phyloP scores from a whole-genome alignment of 129 eudicot genomes.

The Saposhnikovia divaricata region DNA sequence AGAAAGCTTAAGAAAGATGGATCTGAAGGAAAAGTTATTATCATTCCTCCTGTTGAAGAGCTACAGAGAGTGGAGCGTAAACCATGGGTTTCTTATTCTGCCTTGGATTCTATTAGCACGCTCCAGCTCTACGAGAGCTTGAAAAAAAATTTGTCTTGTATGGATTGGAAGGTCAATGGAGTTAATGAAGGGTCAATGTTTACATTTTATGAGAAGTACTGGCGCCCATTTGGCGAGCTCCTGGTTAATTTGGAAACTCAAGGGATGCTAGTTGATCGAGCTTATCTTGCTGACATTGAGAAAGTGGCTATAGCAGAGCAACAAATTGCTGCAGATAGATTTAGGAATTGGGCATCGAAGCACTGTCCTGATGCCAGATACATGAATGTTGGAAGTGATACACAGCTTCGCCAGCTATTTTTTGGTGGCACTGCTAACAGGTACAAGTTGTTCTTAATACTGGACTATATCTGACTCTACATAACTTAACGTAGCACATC shows the following conservation, averaged over 20 bases:
- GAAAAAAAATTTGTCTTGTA: slow-evolving; percentile 40
- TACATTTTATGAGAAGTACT: slow-evolving; percentile 61
- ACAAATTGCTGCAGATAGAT: slow-evolving; percentile 67
- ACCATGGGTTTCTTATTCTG: slow-evolving; percentile 84
- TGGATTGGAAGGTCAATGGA: slow-evolving; percentile 62
- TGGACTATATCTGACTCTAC: not conserved
- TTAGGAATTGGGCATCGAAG: slow-evolving; percentile 89
- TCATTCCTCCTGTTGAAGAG: slow-evolving; percentile 84
- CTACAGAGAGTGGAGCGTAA: slow-evolving; percentile 62
- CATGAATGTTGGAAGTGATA: slow-evolving; percentile 94
- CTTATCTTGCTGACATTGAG: slow-evolving; percentile 73
- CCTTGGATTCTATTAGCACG: slow-evolving; percentile 84
- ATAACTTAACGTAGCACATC: not conserved
- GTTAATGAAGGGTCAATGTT: slow-evolving; percentile 51
- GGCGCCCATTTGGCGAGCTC: slow-evolving; percentile 97
- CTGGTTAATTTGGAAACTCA: slow-evolving; percentile 91
- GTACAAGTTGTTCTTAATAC: slow-evolving; percentile 20
- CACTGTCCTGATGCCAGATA: slow-evolving; percentile 68
- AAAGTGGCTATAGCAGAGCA: slow-evolving; percentile 80
- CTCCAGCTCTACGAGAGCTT: slow-evolving; percentile 78
- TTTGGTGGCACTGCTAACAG: slow-evolving; percentile 82
- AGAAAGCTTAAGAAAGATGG: slow-evolving; percentile 76
- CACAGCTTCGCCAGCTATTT: slow-evolving; percentile 77
- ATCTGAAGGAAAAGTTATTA: slow-evolving; percentile 56
- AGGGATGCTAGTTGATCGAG: slow-evolving; percentile 84